Conservation (phyloP, 352 stramenopile genomes). For the Peronosclerospora sorghi region DNA sequence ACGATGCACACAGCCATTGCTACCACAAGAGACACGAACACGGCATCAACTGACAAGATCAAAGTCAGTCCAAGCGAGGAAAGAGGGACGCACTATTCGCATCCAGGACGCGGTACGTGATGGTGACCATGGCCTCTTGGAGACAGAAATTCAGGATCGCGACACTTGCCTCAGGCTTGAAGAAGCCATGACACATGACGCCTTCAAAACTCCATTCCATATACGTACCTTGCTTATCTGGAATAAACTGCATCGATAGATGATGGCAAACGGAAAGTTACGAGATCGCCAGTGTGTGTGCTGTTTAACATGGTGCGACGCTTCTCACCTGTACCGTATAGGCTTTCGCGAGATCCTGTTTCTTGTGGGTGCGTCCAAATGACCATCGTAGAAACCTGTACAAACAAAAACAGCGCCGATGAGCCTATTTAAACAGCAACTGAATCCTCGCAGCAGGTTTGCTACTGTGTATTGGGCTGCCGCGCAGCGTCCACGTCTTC, state of each 20-base stretch:
- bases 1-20: slow-evolving; percentile 79
- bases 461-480: slow-evolving; percentile 67
- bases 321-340: slow-evolving; percentile 74
- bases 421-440: not conserved
- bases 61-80: not conserved
- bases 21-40: slow-evolving; percentile 8
- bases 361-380: slow-evolving; percentile 59
- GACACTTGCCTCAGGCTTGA: slow-evolving; percentile 69
- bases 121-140: slow-evolving; percentile 77
- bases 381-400: slow-evolving; percentile 70
- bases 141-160: slow-evolving; percentile 79
- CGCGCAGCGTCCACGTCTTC: slow-evolving; percentile 55
- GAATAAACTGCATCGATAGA: slow-evolving; percentile 71
- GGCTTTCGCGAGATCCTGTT: slow-evolving; percentile 54
- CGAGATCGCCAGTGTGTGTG: not conserved
- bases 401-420: too few species aligned
- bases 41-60: not conserved
- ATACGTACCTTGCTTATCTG: slow-evolving; percentile 63
- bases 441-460: not conserved
- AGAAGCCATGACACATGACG: slow-evolving; percentile 72
- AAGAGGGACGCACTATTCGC: slow-evolving; percentile 45
- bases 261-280: not conserved
- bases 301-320: not conserved
- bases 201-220: slow-evolving; percentile 84
- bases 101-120: slow-evolving; percentile 71